Evolutionary conservation across 2,329 filamentous ascomycete species (phyloP), one percentile per base, ranked within the genome.

Genomic region (Colletotrichum shisoi): DNA sequence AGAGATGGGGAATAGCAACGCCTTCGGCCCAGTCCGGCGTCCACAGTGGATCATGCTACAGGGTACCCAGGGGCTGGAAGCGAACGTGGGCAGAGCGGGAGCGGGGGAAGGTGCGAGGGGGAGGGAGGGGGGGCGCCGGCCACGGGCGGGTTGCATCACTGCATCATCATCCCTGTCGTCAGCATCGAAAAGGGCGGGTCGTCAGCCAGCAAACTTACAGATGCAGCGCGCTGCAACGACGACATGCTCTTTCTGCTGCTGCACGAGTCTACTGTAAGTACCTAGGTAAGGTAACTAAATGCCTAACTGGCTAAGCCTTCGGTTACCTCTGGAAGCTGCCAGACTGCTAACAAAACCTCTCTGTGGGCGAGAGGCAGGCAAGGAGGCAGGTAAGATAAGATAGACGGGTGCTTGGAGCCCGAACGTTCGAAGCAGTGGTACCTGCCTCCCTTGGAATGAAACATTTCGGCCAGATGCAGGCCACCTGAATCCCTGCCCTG

Each of bases 11-110:
- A 37, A 46, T 19, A 17, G 24, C 9, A 17, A 17, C 40, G 46
- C 60, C 8, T 53, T 61, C 63, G 52, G 60, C 59, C 46, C 59
- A 63, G 54, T 46, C 54, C 63, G 52, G 46, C 52, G 59, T 63
- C 45, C 19, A 54, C 48, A 53, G 64, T 67, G 64, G 64, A 59
- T 58, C 45, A 39, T 24, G 12, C 15, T 27, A 52, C 53, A 63
- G 61, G 61, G 61, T 52, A 37, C 4, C 11, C 19, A 58, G 39
- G 27, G 61, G 45, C 53, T 46, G 61, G 57, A 49, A 24, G 44
- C 42, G 44, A 24, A 59, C 19, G 31, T 31, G 34, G 42, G 51
- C 42, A 62, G 42, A 49, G 51, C 44, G 52, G 48, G 51, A 49
- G 63, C 63, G 52, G 63, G 57, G 62, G 57, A 39, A 54, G 15